Evolutionary conservation across 305 asterid genomes (phyloP).

Genomic region (Salvia sclarea): DNA sequence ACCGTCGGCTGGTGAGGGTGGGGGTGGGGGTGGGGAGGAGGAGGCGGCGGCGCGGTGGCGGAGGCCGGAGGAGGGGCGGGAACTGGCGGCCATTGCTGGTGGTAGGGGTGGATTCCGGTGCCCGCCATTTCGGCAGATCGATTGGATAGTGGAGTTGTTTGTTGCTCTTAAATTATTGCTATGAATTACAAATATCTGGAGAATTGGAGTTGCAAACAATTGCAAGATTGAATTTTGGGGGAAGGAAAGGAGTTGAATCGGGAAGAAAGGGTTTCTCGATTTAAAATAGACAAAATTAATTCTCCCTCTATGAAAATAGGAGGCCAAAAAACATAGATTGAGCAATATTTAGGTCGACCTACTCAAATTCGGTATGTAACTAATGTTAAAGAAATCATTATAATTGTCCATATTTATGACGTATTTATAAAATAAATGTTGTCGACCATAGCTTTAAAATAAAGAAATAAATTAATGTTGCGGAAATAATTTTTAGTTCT

Average conservation of each 20-base stretch:
- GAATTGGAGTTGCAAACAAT: background rate
- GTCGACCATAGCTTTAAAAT: no score
- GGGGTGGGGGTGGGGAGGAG: slow-evolving; percentile 49
- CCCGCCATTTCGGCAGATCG: slow-evolving; percentile 68
- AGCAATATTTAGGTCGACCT: no score
- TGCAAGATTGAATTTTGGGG: background rate
- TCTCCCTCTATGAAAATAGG: background rate
- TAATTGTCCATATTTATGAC: no score
- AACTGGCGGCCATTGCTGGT: slow-evolving; percentile 86
- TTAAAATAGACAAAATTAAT: background rate
- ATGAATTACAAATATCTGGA: background rate
- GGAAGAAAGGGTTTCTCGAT: background rate
- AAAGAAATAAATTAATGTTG: no score
- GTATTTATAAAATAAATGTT: no score
- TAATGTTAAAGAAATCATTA: no score
- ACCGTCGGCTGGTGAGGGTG: slow-evolving; percentile 46
- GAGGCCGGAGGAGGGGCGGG: slow-evolving; percentile 58
- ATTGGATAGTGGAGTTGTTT: background rate
- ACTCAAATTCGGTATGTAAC: no score
- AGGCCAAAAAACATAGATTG: background rate
- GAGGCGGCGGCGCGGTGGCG: slow-evolving; percentile 57
- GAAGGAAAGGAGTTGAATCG: background rate
- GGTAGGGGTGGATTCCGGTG: slow-evolving; percentile 88
- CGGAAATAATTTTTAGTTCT: no score
- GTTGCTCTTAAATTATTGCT: background rate